Evolutionary conservation across 2,329 filamentous ascomycete genomes (phyloP).

Genomic region (Diaporthe batatas): DNA sequence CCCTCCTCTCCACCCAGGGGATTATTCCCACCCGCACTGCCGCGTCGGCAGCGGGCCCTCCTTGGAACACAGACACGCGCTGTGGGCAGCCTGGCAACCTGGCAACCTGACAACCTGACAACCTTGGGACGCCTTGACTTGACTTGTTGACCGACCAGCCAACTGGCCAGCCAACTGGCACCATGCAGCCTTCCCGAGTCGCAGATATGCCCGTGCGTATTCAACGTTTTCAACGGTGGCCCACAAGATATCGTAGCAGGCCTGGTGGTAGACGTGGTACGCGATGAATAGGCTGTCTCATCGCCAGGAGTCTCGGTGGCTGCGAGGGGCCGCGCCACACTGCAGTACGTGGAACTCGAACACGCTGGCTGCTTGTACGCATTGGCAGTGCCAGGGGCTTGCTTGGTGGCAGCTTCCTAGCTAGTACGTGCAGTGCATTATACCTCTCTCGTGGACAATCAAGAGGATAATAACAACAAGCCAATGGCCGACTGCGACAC

Average conservation of each 20-base stretch:
- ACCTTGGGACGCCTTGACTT: neutral
- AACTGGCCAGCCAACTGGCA: neutral
- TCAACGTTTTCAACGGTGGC: conserved; percentile 11
- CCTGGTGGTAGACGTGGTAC: conserved; percentile 7
- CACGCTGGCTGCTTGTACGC: neutral
- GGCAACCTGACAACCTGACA: neutral
- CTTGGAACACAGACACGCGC: conserved; percentile 1
- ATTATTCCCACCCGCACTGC: conserved; percentile 12
- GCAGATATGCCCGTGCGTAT: conserved; percentile 8
- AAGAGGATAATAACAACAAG: neutral
- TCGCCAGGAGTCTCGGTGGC: conserved; percentile 8
- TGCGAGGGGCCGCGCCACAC: neutral
- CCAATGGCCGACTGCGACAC: conserved; percentile 21
- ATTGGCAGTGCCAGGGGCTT: neutral
- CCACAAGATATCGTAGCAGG: neutral
- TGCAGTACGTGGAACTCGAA: neutral
- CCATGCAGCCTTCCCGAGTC: conserved; percentile 12
- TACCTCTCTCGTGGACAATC: neutral
- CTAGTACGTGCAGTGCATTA: too few relatives aligned
- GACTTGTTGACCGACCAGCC: neutral
- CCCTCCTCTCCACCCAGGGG: neutral
- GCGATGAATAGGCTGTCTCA: neutral
- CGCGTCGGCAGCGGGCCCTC: conserved; percentile 21
- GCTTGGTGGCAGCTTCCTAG: neutral
- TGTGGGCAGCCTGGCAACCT: neutral